Evolutionary conservation across 163 green algal genomes (phyloP).

Genomic region (Scenedesmus sp.): DNA sequence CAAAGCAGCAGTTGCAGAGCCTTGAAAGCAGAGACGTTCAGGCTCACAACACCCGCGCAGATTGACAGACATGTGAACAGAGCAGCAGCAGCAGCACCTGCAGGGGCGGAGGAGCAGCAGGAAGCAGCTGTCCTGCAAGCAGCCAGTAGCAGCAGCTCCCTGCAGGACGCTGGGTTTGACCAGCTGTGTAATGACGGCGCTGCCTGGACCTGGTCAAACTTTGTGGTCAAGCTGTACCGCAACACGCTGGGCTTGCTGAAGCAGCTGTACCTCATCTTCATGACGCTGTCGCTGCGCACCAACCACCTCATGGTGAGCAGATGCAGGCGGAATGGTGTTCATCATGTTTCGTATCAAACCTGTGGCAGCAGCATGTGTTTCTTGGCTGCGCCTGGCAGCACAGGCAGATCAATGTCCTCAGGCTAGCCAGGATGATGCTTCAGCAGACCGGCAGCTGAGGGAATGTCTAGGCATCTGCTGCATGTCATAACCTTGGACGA

Average conservation of each 20-base stretch:
- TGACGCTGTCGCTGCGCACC: constrained; percentile 42
- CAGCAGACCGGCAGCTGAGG: background rate
- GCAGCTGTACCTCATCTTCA: constrained; percentile 43
- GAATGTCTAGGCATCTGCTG: background rate
- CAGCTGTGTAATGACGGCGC: constrained; percentile 23
- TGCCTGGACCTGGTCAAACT: constrained; percentile 11
- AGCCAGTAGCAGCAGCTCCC: background rate
- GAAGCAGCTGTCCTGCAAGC: background rate
- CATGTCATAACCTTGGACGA: background rate
- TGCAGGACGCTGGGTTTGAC: constrained; percentile 1
- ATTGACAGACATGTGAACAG: background rate
- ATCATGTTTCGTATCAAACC: background rate
- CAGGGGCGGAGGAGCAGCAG: background rate
- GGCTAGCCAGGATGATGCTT: background rate
- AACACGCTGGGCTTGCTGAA: background rate
- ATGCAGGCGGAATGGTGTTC: background rate
- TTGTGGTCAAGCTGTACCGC: constrained; percentile 29
- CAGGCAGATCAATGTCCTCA: background rate
- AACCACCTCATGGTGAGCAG: constrained; percentile 56
- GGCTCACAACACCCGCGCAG: background rate
- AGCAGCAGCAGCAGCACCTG: background rate
- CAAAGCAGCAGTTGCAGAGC: background rate
- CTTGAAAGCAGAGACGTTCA: background rate
- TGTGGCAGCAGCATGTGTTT: background rate
- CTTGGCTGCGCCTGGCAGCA: no score